Evolutionary conservation across 2,329 filamentous ascomycete genomes (phyloP), one percentile per base, ranked within the genome.

Genomic region (Truncatella angustata): DNA sequence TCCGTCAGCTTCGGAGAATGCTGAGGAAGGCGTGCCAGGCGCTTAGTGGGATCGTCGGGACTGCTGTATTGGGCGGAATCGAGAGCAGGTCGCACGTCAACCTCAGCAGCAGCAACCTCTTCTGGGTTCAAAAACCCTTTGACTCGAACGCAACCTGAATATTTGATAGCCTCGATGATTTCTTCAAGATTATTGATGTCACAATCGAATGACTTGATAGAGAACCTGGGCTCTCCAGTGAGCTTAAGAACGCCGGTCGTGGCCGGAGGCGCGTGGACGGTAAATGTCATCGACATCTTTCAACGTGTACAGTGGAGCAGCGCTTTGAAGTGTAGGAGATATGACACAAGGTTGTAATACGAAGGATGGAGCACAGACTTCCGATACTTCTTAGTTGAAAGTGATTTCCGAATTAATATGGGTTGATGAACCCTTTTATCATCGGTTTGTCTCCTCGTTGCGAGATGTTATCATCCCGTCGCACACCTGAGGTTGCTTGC

Each of bases 221-320:
- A 32, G 32, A 14, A 36, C 28, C 36, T 16, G 5, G 28, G 32
- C 1, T 36, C 32, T 6, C 45, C 26, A 32, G 4, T 23, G 23
- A 36, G 28, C 30, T 34, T 34, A 18, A 49, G 45, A 20, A 24
- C 45, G n/a, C 20, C 21, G 28, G n/a, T 23, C n/a, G 45, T 49
- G 14, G 28, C 32, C n/a, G 45, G 45, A 49, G 45, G 28, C 18
- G 45, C 45, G 32, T 49, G 45, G 45, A 49, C 28, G 11, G 45
- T 49, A 24, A 49, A 49, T 20, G 45, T 49, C 45, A 49, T 49
- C 1, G 45, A 49, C 45, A 49, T 49, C 28, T 9, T 37, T n/a
- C n/a, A n/a, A n/a, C n/a, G n/a, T n/a, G n/a, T n/a, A n/a, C n/a
- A n/a, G n/a, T n/a, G n/a, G n/a, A n/a, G n/a, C n/a, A n/a, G n/a